These are phyloP conservation scores for Trichosporon faecale DNA, from an alignment of 1,284 basidiomycete genomes.

Conservation along the genomic window DNA sequence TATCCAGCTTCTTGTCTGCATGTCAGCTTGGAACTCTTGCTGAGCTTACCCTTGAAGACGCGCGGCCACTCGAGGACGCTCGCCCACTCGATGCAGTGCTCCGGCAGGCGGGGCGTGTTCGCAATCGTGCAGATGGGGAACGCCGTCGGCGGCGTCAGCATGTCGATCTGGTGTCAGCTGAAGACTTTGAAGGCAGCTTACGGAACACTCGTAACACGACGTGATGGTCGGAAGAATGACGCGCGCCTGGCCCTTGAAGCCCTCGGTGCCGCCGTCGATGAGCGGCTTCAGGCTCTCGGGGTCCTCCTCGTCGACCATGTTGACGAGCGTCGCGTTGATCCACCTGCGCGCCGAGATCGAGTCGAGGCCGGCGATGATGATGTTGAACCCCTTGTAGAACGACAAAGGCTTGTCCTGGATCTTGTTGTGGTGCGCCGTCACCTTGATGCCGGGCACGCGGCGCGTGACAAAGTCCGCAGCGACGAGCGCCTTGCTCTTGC, in stretches of 20 bases:
- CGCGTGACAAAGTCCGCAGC: conserved; percentile 96
- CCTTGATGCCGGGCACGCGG: conserved; percentile 85
- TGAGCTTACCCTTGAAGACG: conserved; percentile 69
- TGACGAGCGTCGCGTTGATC: conserved; percentile 97
- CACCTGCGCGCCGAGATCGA: conserved; percentile 94
- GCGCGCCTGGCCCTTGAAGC: conserved; percentile 97
- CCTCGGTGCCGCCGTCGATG: conserved; percentile 98
- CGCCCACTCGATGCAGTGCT: conserved; percentile 99
- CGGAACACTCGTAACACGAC: conserved; percentile 95
- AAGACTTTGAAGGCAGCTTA: conserved; percentile 23
- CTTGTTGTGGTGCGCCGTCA: conserved; percentile 95
- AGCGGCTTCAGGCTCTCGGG: conserved; percentile 95
- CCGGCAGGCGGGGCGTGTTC: conserved; percentile 94
- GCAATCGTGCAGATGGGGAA: conserved; percentile 99
- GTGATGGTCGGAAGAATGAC: conserved; percentile 94
- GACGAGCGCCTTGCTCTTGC: conserved; percentile 85
- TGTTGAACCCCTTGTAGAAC: conserved; percentile 96
- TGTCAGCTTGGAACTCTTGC: not conserved
- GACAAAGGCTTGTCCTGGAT: conserved; percentile 96
- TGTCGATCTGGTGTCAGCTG: conserved; percentile 63
- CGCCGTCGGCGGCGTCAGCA: conserved; percentile 94
- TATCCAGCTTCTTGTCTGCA: conserved; percentile 88
- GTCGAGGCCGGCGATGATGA: conserved; percentile 97
- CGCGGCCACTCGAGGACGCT: conserved; percentile 98
- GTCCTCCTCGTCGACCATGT: conserved; percentile 84